phyloP scores from a whole-genome alignment of 2,329 filamentous ascomycete genomes.

The Aureobasidium sp. region DNA sequence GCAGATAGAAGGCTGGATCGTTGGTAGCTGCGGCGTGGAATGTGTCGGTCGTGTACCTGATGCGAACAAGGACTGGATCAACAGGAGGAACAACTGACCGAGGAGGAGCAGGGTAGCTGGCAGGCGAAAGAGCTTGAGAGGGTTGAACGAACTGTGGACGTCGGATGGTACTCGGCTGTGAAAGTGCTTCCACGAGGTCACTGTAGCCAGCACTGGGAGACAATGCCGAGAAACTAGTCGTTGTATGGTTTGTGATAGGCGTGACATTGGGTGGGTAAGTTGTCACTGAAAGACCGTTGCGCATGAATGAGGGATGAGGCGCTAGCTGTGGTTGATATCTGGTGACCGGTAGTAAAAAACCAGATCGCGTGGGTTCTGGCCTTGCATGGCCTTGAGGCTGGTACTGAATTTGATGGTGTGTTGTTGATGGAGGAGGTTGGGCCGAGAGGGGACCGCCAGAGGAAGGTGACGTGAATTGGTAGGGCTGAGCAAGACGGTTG shows the following conservation, averaged over 20 bases:
- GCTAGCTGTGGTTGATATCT: background rate
- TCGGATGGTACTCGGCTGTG: background rate
- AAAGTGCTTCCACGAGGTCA: background rate
- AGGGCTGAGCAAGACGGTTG: too few relatives aligned
- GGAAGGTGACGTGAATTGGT: too few relatives aligned
- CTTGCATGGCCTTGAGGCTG: background rate
- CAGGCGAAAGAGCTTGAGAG: background rate
- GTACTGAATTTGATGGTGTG: background rate
- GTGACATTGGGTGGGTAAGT: background rate
- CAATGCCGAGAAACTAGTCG: too few relatives aligned
- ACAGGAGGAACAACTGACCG: background rate
- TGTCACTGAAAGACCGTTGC: background rate
- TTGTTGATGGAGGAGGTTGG: too few relatives aligned
- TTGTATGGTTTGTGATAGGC: background rate
- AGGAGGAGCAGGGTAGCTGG: background rate
- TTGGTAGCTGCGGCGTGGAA: background rate
- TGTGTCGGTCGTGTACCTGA: background rate
- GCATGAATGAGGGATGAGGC: background rate
- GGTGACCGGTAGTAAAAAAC: background rate
- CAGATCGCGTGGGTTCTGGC: too few relatives aligned
- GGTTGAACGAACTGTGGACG: background rate
- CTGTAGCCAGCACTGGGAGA: background rate
- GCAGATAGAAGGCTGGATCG: background rate
- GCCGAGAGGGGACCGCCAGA: too few relatives aligned
- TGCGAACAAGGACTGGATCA: background rate